Conservation (phyloP, 345 rosid genomes). For the Euphorbia peplus region DNA sequence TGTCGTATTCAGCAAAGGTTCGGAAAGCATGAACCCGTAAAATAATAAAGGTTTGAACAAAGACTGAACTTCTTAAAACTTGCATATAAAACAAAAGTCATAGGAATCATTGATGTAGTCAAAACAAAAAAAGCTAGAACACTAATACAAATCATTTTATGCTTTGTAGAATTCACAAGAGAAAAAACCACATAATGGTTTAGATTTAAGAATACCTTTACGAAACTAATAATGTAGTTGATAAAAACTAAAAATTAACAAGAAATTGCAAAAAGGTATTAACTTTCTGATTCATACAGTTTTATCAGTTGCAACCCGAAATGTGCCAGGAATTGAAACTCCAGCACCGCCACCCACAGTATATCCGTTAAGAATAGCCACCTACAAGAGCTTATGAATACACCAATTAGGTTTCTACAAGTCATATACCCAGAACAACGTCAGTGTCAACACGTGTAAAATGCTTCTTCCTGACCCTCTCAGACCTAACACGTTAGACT, state of each 20-base stretch:
- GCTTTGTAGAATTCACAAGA: not conserved
- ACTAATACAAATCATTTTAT: not conserved
- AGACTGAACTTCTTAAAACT: not conserved
- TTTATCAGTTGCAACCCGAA: conserved; percentile 76
- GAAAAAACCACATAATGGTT: not conserved
- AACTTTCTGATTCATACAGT: conserved; percentile 47
- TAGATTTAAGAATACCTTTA: not conserved
- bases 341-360: conserved; percentile 98
- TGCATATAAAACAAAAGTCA: not conserved
- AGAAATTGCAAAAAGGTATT: not conserved
- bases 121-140: not conserved
- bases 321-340: conserved; percentile 86
- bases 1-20: not conserved
- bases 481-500: not conserved
- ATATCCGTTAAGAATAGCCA: conserved; percentile 79
- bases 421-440: not conserved
- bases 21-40: not conserved
- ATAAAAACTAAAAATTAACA: not conserved
- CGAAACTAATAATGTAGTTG: not conserved
- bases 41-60: not conserved
- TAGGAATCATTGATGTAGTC: not conserved
- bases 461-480: not conserved
- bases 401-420: not conserved
- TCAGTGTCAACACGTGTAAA: not conserved
- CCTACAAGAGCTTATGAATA: conserved; percentile 36